Base-by-base conservation (phyloP, 192 early-diverging fungal genomes). In the Bifiguratus adelaidae region DNA sequence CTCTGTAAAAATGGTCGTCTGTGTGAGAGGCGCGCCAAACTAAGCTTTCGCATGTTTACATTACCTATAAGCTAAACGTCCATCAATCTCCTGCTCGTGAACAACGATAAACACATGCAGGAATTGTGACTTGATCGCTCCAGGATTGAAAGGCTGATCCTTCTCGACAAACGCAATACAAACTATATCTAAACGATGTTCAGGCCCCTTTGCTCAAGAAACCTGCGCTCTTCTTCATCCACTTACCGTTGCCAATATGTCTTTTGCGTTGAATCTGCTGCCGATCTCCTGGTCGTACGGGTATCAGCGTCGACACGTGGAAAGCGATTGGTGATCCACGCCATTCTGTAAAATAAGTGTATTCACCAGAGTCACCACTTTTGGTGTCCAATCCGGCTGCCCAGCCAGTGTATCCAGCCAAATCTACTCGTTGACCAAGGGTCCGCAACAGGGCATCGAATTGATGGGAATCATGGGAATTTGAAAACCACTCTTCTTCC, bases 401-500 rank as follows among this genome's bases (percentile, higher is more conserved):
- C 58, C 83, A 89, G 7, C 85, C 78, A 42, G 76, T 70, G 65
- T 83, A 89, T 0, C 85, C 85, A 19, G 73, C 63, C 25, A 89
- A 56, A 33, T 78, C 63, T 7, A 86, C 80, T n/a, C 72, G 76
- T 11, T 80, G 68, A 1, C 85, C 85, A 16, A 89, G 56, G 33
- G 82, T 79, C 22, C 74, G 61, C 33, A 89, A 64, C 50, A 89
- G 88, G 20, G 71, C 53, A 26, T 82, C 68, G 55, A 74, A 74
- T 16, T 56, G 44, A 8, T 65, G 64, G 0, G 83, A 60, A 52
- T 68, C 68, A 43, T 68, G 55, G 35, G 71, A 50, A 57, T 89
- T 89, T 20, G 63, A 55, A 48, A 89, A 80, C 85, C 83, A 83
- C 47, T 89, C 82, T 41, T 81, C 80, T 59, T 89, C 87, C 26